Percentiles rank a stretch among this genome's conserved stretches.
Evolutionary conservation across 2,329 filamentous ascomycete species (phyloP).

Genomic region (Lachnellula suecica): DNA sequence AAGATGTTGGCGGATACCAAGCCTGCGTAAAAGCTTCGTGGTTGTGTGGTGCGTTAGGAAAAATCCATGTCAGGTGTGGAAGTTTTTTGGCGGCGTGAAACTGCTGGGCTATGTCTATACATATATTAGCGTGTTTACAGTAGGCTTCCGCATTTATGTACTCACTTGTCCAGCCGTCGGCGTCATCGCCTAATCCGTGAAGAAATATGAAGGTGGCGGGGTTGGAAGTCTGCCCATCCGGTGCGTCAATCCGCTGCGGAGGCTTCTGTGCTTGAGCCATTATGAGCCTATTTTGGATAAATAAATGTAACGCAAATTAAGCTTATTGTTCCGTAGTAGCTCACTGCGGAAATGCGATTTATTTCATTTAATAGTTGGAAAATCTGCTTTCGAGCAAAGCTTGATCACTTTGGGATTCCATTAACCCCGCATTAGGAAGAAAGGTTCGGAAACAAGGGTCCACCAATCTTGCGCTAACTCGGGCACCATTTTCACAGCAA

Average conservation of each 20-base stretch:
- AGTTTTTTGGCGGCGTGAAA: conserved; percentile 48
- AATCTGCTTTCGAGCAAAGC: too few relatives aligned
- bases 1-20: conserved; percentile 43
- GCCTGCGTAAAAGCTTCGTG: conserved; percentile 44
- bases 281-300: not conserved
- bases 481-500: too few relatives aligned
- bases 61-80: conserved; percentile 46
- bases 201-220: conserved; percentile 93
- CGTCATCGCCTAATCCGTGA: conserved; percentile 84
- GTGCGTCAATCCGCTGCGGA: conserved; percentile 11
- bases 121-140: not conserved
- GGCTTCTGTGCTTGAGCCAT: conserved; percentile 9
- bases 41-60: conserved; percentile 48
- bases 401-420: too few relatives aligned
- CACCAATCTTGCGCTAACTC: too few relatives aligned
- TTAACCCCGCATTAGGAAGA: too few relatives aligned
- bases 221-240: conserved; percentile 65
- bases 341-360: too few relatives aligned
- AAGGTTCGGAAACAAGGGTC: too few relatives aligned
- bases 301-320: not conserved
- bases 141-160: not conserved
- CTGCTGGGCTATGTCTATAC: conserved; percentile 41
- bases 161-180: conserved; percentile 65
- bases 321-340: not conserved
- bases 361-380: not conserved